A percentile compares a stretch with the other conserved stretches of the same genome.
Evolutionary conservation across 768 basidiomycete species (phyloP).

Genomic region (Tricholoma saponaceum): DNA sequence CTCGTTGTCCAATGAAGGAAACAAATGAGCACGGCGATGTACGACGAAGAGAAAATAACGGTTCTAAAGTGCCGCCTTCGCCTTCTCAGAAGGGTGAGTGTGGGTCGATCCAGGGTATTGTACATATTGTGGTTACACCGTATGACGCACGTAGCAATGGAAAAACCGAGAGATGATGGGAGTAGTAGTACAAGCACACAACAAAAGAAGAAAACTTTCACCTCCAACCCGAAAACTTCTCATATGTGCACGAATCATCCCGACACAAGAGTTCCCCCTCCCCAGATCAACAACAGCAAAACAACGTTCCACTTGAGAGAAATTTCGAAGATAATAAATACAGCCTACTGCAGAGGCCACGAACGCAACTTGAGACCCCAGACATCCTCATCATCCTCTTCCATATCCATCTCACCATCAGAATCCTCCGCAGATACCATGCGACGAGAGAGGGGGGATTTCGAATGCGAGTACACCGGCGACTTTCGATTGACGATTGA

Average conservation of each 20-base stretch:
- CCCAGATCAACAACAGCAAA: not conserved
- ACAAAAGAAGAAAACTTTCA: not conserved
- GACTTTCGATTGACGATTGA: constrained; percentile 15
- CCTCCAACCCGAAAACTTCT: not conserved
- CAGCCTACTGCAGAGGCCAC: not conserved
- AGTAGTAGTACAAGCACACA: not conserved
- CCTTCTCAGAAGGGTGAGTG: too few relatives aligned
- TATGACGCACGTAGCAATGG: not conserved
- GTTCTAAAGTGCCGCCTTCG: too few relatives aligned
- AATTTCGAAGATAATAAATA: not conserved
- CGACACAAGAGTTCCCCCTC: not conserved
- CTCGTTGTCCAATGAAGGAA: too few relatives aligned
- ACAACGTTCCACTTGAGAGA: not conserved
- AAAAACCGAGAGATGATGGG: not conserved
- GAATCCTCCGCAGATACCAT: not conserved
- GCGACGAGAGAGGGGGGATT: constrained; percentile 1
- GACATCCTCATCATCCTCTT: not conserved
- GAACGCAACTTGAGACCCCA: not conserved
- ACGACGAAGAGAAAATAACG: too few relatives aligned
- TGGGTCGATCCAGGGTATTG: not conserved
- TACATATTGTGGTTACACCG: not conserved
- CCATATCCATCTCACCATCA: not conserved
- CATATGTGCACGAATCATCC: not conserved
- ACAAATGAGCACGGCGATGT: too few relatives aligned
- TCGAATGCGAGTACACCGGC: constrained; percentile 3